phyloP scores from a whole-genome alignment of 306 rosid species.

The Quillaja saponaria region DNA sequence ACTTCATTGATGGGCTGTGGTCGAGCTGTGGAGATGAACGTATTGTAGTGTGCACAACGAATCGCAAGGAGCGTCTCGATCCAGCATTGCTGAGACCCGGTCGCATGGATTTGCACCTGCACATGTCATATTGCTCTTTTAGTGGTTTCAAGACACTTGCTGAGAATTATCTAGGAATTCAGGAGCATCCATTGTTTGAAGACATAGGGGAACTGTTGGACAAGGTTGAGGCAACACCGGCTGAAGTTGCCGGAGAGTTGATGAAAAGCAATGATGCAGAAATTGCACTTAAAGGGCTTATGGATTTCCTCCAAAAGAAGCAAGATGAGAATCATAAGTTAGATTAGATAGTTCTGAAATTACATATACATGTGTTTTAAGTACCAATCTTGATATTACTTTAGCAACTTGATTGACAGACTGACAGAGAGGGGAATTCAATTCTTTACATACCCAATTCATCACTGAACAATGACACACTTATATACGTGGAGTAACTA shows the following conservation, averaged over 20 bases:
- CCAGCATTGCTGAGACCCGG: slow-evolving; percentile 60
- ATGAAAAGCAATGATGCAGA: slow-evolving; percentile 43
- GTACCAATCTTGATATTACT: too few relatives aligned
- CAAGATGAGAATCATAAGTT: neutral
- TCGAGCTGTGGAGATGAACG: slow-evolving; percentile 61
- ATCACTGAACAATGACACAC: too few relatives aligned
- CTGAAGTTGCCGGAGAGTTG: slow-evolving; percentile 59
- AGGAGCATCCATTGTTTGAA: slow-evolving; percentile 36
- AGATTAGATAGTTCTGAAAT: too few relatives aligned
- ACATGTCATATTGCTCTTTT: slow-evolving; percentile 49
- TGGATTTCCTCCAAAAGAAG: slow-evolving; percentile 42
- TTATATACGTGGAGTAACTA: too few relatives aligned
- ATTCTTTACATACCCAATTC: too few relatives aligned
- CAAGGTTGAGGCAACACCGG: slow-evolving; percentile 49
- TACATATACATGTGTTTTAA: too few relatives aligned
- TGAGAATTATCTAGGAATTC: slow-evolving; percentile 44
- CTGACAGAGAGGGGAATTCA: too few relatives aligned
- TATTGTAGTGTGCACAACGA: slow-evolving; percentile 50
- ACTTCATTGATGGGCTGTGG: slow-evolving; percentile 69
- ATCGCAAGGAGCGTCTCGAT: slow-evolving; percentile 50
- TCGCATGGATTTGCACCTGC: slow-evolving; percentile 62
- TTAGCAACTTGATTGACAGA: too few relatives aligned
- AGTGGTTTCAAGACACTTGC: slow-evolving; percentile 48
- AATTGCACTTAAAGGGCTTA: slow-evolving; percentile 49
- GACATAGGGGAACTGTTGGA: slow-evolving; percentile 35